Evolutionary conservation across 345 rosid species (phyloP).

Genomic region (Reutealis trisperma): DNA sequence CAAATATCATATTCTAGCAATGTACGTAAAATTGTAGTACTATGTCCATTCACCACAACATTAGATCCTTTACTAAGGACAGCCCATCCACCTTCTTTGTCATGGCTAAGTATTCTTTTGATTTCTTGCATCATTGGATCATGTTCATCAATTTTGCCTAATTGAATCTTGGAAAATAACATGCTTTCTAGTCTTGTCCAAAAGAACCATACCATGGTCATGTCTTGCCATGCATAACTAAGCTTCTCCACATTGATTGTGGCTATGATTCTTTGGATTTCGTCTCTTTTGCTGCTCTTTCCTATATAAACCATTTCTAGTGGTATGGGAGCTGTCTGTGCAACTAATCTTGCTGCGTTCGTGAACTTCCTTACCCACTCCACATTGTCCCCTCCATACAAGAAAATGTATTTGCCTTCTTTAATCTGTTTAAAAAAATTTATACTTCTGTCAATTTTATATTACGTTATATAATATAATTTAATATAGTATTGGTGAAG

Average conservation of each 20-base stretch:
- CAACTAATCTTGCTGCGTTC: conserved; percentile 48
- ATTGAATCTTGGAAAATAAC: conserved; percentile 88
- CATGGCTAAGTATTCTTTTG: conserved; percentile 82
- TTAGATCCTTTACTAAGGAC: conserved; percentile 62
- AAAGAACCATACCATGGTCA: conserved; percentile 83
- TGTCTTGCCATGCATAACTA: conserved; percentile 60
- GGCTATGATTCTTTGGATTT: conserved; percentile 45
- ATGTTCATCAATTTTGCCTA: conserved; percentile 60
- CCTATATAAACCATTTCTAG: conserved; percentile 84
- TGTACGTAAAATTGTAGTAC: conserved; percentile 51
- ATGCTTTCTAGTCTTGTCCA: conserved; percentile 90
- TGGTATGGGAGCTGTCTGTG: conserved; percentile 51
- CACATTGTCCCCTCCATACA: conserved; percentile 82
- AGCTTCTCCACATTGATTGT: conserved; percentile 50
- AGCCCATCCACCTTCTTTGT: conserved; percentile 84
- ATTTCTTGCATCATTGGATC: conserved; percentile 73
- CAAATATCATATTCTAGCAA: conserved; percentile 61
- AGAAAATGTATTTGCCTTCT: conserved; percentile 79
- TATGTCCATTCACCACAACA: conserved; percentile 57
- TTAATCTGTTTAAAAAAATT: conserved; percentile 44
- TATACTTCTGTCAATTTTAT: neutral
- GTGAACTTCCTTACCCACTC: conserved; percentile 86
- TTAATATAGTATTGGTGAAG: no score
- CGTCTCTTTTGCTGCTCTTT: conserved; percentile 63
- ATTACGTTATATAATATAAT: no score